A percentile compares a stretch with the other conserved stretches of the same genome.
Conservation (phyloP, 192 early-diverging fungal genomes). For the Ambispora gerdemannii region DNA sequence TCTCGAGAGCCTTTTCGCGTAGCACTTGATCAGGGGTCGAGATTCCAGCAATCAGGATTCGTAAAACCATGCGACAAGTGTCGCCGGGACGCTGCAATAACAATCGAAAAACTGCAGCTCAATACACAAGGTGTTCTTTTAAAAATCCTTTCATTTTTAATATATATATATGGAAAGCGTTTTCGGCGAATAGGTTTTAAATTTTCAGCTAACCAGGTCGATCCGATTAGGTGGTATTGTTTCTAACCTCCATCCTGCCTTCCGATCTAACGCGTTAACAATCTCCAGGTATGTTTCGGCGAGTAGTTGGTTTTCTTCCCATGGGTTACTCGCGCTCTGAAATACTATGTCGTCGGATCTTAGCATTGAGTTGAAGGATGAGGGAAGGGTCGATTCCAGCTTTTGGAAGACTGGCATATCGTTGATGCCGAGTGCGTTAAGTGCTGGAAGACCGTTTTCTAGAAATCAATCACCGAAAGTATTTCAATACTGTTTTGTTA, state of each 20-base stretch:
- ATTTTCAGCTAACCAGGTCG: slow-evolving; percentile 8
- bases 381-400: slow-evolving; percentile 1
- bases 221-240: slow-evolving; percentile 14
- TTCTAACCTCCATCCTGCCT: slow-evolving; percentile 24
- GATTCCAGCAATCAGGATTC: slow-evolving; percentile 25
- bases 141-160: neutral
- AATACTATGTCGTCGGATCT: slow-evolving; percentile 21
- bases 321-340: slow-evolving; percentile 31
- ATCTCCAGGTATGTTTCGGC: slow-evolving; percentile 12
- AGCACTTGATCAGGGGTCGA: neutral
- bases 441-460: neutral
- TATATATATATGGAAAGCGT: neutral
- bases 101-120: neutral
- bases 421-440: neutral
- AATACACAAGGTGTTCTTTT: neutral
- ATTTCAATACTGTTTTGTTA: neutral
- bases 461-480: neutral
- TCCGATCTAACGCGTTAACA: slow-evolving; percentile 21
- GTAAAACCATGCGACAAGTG: slow-evolving; percentile 22
- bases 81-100: slow-evolving; percentile 24
- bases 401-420: slow-evolving; percentile 6
- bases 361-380: neutral
- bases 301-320: slow-evolving; percentile 15
- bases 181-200: neutral
- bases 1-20: slow-evolving; percentile 12